Conservation (phyloP, 2,329 filamentous ascomycete genomes). For the Cytospora mali region DNA sequence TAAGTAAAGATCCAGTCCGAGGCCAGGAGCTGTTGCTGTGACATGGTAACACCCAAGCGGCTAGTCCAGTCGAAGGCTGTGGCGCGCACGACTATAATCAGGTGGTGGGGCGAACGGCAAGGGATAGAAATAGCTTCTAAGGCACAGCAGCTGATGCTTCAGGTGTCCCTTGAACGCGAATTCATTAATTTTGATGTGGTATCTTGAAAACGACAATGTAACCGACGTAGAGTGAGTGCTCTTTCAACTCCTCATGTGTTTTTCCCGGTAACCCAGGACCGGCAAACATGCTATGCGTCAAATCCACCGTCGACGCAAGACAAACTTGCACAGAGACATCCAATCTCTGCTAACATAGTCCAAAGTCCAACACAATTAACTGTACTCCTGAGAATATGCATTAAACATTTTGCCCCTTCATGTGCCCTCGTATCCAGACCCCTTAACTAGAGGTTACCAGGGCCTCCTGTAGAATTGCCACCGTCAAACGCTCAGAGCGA, state of each 20-base stretch:
- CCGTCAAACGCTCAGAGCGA: not conserved
- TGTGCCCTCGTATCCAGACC: not conserved
- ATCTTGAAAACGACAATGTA: not conserved
- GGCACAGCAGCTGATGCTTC: not conserved
- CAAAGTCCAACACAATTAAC: constrained; percentile 11
- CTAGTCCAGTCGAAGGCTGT: not conserved
- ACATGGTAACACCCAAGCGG: too few species aligned
- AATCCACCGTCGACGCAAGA: not conserved
- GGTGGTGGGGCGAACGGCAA: not conserved
- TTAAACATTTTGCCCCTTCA: not conserved
- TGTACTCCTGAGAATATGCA: constrained; percentile 19
- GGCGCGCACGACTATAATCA: not conserved
- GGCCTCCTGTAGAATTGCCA: not conserved
- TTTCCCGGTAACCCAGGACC: not conserved
- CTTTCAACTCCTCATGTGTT: not conserved
- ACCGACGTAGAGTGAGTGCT: not conserved
- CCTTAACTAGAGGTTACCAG: not conserved
- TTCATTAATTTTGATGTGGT: too few species aligned
- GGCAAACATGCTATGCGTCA: not conserved
- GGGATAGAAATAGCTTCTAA: too few species aligned
- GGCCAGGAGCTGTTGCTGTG: too few species aligned
- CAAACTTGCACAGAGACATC: not conserved
- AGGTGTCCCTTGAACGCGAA: not conserved
- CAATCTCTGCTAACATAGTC: constrained; percentile 2
- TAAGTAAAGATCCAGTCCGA: too few species aligned